Evolutionary conservation across 2,329 filamentous ascomycete genomes (phyloP).

Genomic region (Aspergillus carbonarius): DNA sequence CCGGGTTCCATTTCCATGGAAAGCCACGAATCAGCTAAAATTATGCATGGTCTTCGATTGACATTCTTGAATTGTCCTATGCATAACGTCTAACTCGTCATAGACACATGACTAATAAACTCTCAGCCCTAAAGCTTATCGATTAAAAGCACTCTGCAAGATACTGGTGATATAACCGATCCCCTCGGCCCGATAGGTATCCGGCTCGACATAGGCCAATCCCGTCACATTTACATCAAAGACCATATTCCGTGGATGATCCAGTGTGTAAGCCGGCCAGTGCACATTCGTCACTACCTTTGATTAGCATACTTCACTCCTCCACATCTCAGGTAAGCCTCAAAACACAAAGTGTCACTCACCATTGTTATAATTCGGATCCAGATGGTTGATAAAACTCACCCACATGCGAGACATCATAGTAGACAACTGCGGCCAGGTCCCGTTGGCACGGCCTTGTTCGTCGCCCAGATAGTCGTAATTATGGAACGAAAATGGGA

Average conservation of each 20-base stretch:
- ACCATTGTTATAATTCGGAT: constrained; percentile 5
- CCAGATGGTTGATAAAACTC: constrained; percentile 9
- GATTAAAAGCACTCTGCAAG: background rate
- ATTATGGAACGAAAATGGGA: constrained; percentile 11
- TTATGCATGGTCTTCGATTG: background rate
- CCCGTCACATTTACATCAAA: constrained; percentile 7
- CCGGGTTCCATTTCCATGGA: background rate
- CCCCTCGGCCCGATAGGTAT: constrained; percentile 4
- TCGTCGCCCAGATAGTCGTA: constrained; percentile 1
- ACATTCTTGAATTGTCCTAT: background rate
- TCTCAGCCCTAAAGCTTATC: background rate
- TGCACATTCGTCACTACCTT: background rate
- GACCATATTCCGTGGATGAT: constrained; percentile 4
- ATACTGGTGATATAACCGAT: constrained; percentile 2
- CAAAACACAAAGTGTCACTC: background rate
- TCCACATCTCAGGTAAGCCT: background rate
- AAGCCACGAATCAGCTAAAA: background rate
- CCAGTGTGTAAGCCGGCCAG: constrained; percentile 10
- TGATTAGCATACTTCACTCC: background rate
- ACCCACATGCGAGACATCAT: constrained; percentile 15
- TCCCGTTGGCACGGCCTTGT: background rate
- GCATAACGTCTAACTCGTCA: too few species aligned
- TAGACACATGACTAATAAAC: too few species aligned
- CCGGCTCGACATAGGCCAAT: constrained; percentile 4
- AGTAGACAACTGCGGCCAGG: background rate